Percentiles rank a stretch among this genome's conserved stretches.
Evolutionary conservation across 1,284 basidiomycete species (phyloP).

Genomic region (Mycena citricolor): DNA sequence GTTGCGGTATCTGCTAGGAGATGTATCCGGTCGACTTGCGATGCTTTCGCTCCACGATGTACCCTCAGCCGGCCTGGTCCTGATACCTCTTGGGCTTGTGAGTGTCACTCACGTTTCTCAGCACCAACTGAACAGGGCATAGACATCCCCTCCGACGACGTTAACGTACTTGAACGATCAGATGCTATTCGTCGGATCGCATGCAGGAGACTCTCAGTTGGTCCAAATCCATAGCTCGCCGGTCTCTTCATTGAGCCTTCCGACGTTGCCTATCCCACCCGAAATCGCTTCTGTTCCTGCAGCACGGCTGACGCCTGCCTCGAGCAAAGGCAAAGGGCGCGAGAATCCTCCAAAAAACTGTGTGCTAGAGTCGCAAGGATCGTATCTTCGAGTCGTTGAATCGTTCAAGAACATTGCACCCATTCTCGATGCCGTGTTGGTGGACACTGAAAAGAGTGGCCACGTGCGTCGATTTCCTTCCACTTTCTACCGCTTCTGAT

Average conservation of each 20-base stretch:
- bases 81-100: constrained; percentile 76
- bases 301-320: constrained; percentile 25
- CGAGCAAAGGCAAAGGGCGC: constrained; percentile 18
- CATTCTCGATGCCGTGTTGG: constrained; percentile 80
- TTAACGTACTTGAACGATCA: constrained; percentile 77
- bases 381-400: constrained; percentile 59
- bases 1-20: constrained; percentile 67
- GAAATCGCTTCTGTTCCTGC: constrained; percentile 43
- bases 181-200: constrained; percentile 80
- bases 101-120: constrained; percentile 20
- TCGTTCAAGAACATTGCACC: constrained; percentile 84
- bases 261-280: constrained; percentile 51
- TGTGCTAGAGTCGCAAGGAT: constrained; percentile 51
- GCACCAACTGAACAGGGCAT: constrained; percentile 6
- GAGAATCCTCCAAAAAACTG: constrained; percentile 39
- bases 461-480: constrained; percentile 50
- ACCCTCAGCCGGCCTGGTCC: constrained; percentile 48
- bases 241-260: constrained; percentile 37
- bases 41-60: constrained; percentile 58
- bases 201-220: constrained; percentile 80
- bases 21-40: constrained; percentile 73
- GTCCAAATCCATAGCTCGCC: constrained; percentile 56
- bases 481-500: constrained; percentile 13
- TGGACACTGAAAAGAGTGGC: constrained; percentile 73
- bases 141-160: constrained; percentile 78